Base-by-base conservation (phyloP, 352 stramenopile genomes). In the Pythium aristosporum region DNA sequence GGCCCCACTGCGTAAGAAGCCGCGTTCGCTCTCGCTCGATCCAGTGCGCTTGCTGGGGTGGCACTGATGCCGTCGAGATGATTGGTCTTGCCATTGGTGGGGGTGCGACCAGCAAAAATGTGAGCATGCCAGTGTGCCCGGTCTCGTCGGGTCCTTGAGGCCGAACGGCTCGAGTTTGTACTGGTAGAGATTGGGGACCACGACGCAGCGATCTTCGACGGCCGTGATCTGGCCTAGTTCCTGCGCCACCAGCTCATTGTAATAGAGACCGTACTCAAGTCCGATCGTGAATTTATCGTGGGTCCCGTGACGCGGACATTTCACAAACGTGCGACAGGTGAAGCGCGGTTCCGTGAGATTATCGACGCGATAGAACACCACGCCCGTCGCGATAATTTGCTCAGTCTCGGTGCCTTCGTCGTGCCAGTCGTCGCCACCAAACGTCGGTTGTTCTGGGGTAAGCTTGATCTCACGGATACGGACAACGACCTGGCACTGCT, bases 361-460 rank as follows among this genome's bases (percentile, higher is more conserved):
- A n/a, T 73, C 58, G 36, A 48, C 48, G 6, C 30, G 30, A 30
- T 69, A 79, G 53, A 67, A 74, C 12, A 69, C 67, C 3, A 75
- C 32, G 1, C 65, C 72, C n/a, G 68, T 76, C 5, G 65, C 69
- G 12, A 75, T 51, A 47, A 79, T 75, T 1, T 37, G n/a, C 23
- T 79, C 72, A 10, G 44, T 12, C 12, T 60, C 51, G 1, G 64
- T 73, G 34, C 69, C 72, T 53, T 76, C 66, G 6, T 67, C 21
- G 20, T 68, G 69, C 69, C 69, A 79, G 7, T 30, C 16, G 8
- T 58, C 57, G n/a, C 72, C 72, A 20, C 9, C 11, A 44, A 68
- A 79, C 25, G 28, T 30, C 15, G 69, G 69, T 2, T 63, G 65
- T 7, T 72, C 54, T 8, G 72, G 72, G 1, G 72, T 75, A 3